Evolutionary conservation across 176 grass and related monocot genomes (phyloP).

Genomic region (Typha latifolia): DNA sequence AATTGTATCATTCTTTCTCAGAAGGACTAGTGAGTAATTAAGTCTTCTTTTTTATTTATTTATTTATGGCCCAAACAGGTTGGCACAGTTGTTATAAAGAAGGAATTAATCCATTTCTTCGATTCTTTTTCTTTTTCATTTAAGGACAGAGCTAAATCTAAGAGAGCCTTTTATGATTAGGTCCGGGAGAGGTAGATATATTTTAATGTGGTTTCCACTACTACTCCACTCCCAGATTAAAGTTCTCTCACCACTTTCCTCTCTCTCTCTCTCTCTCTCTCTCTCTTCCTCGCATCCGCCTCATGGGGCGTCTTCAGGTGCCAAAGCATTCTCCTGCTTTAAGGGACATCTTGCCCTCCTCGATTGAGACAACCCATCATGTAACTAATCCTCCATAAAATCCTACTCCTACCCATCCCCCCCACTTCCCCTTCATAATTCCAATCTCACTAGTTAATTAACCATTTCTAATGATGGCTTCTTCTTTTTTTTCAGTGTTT

Average conservation of each 20-base stretch:
- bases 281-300: slow-evolving; percentile 27
- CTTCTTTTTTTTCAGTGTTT: too few species aligned
- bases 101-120: background rate
- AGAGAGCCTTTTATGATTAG: background rate
- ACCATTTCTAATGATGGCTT: too few species aligned
- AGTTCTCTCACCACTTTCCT: background rate
- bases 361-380: slow-evolving; percentile 34
- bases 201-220: background rate
- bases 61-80: too few species aligned
- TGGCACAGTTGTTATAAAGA: too few species aligned
- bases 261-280: background rate
- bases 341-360: slow-evolving; percentile 42
- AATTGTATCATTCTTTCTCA: too few species aligned
- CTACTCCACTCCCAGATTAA: background rate
- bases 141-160: background rate
- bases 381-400: background rate
- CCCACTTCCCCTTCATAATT: too few species aligned
- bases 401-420: too few species aligned
- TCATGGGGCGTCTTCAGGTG: slow-evolving; percentile 5
- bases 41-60: too few species aligned
- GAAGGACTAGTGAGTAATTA: too few species aligned
- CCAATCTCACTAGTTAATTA: too few species aligned
- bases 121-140: background rate
- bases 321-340: slow-evolving; percentile 30
- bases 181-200: background rate